phyloP scores from a whole-genome alignment of 495 filamentous ascomycete species.

The Penicillium subrubescens region DNA sequence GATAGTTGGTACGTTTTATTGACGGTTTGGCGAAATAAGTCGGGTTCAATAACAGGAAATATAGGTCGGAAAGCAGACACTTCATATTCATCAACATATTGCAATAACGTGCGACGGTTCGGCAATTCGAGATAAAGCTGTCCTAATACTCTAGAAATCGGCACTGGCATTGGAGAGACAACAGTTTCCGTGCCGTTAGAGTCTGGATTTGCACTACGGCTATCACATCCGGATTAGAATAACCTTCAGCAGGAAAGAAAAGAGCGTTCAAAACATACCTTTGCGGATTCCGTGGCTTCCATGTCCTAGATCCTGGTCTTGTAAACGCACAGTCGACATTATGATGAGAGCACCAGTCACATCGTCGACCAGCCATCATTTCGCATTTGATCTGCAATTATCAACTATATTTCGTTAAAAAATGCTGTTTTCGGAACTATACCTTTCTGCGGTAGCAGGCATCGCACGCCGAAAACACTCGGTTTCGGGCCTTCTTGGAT shows the following conservation, averaged over 20 bases:
- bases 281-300: too few species aligned
- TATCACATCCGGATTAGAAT: too few species aligned
- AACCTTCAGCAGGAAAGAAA: too few species aligned
- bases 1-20: too few species aligned
- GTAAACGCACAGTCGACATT: not conserved
- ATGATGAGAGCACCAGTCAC: not conserved
- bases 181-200: too few species aligned
- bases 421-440: not conserved
- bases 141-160: too few species aligned
- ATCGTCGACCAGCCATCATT: too few species aligned
- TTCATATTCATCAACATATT: not conserved
- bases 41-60: not conserved
- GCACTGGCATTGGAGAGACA: too few species aligned
- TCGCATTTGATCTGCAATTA: not conserved
- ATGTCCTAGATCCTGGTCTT: not conserved
- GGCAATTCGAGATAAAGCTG: not conserved
- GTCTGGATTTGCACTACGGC: too few species aligned
- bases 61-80: not conserved
- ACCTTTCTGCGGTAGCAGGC: not conserved
- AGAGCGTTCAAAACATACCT: too few species aligned
- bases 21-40: not conserved
- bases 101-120: not conserved
- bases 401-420: not conserved
- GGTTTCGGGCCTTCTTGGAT: too few species aligned
- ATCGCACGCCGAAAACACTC: too few species aligned